A percentile compares a stretch with the other conserved stretches of the same genome.
phyloP scores from a whole-genome alignment of 495 filamentous ascomycete species.

The Aspergillus homomorphus region DNA sequence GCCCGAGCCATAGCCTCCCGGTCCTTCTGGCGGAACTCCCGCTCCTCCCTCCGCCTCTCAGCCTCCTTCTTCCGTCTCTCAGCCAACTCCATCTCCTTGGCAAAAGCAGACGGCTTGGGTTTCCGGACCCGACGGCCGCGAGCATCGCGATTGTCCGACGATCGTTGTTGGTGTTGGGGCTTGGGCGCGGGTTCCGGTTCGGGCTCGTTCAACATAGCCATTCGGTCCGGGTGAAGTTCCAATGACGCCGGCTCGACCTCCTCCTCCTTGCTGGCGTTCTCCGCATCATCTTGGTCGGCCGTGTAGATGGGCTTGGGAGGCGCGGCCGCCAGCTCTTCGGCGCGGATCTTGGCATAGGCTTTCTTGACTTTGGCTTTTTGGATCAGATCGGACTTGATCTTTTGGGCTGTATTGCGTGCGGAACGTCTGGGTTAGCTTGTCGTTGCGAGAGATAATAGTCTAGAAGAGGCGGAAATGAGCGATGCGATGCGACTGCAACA shows the following conservation, averaged over 20 bases:
- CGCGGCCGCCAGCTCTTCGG: slow-evolving; percentile 44
- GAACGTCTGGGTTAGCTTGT: too few relatives aligned
- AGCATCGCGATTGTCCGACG: slow-evolving; percentile 15
- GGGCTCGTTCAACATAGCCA: slow-evolving; percentile 59
- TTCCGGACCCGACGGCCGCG: slow-evolving; percentile 32
- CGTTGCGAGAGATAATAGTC: slow-evolving; percentile 11
- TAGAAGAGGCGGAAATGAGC: background rate
- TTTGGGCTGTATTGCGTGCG: slow-evolving; percentile 75
- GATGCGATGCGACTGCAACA: slow-evolving; percentile 1
- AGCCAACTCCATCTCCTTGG: slow-evolving; percentile 70
- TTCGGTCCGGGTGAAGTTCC: slow-evolving; percentile 70
- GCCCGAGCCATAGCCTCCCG: slow-evolving; percentile 74
- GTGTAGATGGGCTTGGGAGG: slow-evolving; percentile 32
- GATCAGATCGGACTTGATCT: slow-evolving; percentile 88
- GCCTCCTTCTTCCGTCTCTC: slow-evolving; percentile 61
- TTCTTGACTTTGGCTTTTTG: slow-evolving; percentile 93
- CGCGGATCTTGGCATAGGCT: slow-evolving; percentile 84
- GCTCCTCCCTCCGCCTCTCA: slow-evolving; percentile 56
- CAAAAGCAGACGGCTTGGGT: slow-evolving; percentile 66
- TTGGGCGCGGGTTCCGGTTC: slow-evolving; percentile 25
- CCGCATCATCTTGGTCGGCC: slow-evolving; percentile 24
- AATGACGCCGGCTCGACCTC: slow-evolving; percentile 35
- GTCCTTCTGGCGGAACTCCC: slow-evolving; percentile 58
- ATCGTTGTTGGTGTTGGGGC: too few relatives aligned
- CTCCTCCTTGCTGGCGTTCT: slow-evolving; percentile 22